Percentiles rank a stretch among this genome's conserved stretches.
phyloP scores from a whole-genome alignment of 2,329 filamentous ascomycete species.

The Helminthosporium solani region DNA sequence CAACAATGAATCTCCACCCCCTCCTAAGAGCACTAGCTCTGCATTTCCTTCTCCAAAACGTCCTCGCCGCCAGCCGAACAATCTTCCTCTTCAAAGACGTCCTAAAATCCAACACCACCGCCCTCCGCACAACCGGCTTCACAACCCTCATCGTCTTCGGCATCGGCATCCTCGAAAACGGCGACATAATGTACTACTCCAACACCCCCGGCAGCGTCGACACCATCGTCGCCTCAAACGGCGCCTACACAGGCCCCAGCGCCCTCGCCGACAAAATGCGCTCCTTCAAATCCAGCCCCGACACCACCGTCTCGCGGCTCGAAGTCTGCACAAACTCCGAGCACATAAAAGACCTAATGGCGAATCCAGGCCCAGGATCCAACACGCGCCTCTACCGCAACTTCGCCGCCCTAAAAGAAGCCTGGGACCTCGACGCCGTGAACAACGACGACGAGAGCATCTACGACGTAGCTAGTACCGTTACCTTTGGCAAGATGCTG shows the following conservation, averaged over 20 bases:
- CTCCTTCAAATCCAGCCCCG: slow-evolving; percentile 42
- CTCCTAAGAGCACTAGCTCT: slow-evolving; percentile 6
- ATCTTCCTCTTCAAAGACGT: slow-evolving; percentile 43
- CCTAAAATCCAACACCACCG: slow-evolving; percentile 47
- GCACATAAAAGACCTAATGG: slow-evolving; percentile 45
- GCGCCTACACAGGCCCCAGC: slow-evolving; percentile 51
- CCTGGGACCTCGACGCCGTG: slow-evolving; percentile 50
- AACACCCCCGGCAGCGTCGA: slow-evolving; percentile 20
- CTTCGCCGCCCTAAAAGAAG: slow-evolving; percentile 44
- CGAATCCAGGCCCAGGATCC: slow-evolving; percentile 16
- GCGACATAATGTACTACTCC: slow-evolving; percentile 51
- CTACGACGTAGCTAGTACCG: slow-evolving; percentile 47
- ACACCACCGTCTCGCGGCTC: slow-evolving; percentile 41
- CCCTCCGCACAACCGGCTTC: slow-evolving; percentile 47
- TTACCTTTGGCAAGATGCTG: slow-evolving; percentile 47
- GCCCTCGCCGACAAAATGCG: slow-evolving; percentile 52
- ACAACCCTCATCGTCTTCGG: slow-evolving; percentile 49
- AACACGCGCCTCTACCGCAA: slow-evolving; percentile 44
- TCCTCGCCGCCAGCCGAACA: slow-evolving; percentile 7
- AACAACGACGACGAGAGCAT: slow-evolving; percentile 51
- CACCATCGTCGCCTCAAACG: slow-evolving; percentile 42
- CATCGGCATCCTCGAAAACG: slow-evolving; percentile 46
- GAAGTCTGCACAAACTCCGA: slow-evolving; percentile 50
- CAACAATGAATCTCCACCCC: slow-evolving; percentile 3
- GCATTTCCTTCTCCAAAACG: slow-evolving; percentile 8